Percentiles rank a stretch among this genome's conserved stretches.
Evolutionary conservation across 2,329 filamentous ascomycete genomes (phyloP).

Genomic region (Fusarium phyllophilum): DNA sequence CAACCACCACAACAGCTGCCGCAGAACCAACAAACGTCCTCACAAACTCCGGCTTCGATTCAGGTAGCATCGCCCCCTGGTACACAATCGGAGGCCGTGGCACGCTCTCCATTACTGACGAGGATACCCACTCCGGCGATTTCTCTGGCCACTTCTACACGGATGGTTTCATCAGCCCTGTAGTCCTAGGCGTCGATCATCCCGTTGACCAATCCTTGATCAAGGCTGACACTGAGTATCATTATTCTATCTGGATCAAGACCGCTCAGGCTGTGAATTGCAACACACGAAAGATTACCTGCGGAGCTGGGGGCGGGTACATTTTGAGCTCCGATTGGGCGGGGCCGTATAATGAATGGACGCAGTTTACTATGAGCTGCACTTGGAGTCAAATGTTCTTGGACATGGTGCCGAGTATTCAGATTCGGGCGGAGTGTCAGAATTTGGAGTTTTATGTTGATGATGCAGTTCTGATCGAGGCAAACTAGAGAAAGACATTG

Average conservation of each 20-base stretch:
- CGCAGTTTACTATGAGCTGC: background rate
- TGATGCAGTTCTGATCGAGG: background rate
- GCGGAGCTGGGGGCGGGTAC: background rate
- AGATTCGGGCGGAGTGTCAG: background rate
- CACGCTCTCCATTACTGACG: too few relatives aligned
- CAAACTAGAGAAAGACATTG: background rate
- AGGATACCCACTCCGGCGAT: background rate
- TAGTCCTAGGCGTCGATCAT: background rate
- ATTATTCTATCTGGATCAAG: background rate
- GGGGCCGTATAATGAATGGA: background rate
- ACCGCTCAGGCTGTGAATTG: background rate
- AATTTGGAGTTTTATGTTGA: background rate
- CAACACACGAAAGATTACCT: background rate
- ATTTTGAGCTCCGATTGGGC: background rate
- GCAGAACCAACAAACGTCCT: background rate
- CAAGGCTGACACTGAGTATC: background rate
- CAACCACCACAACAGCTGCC: background rate
- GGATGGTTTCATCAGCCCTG: background rate
- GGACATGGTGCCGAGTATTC: background rate
- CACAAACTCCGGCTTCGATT: background rate
- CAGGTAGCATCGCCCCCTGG: background rate
- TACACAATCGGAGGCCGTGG: background rate
- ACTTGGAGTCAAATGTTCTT: background rate
- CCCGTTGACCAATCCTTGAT: background rate
- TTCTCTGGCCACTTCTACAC: background rate